Base-by-base conservation (phyloP, 2,329 filamentous ascomycete species). In the Venturiaceae sp. region DNA sequence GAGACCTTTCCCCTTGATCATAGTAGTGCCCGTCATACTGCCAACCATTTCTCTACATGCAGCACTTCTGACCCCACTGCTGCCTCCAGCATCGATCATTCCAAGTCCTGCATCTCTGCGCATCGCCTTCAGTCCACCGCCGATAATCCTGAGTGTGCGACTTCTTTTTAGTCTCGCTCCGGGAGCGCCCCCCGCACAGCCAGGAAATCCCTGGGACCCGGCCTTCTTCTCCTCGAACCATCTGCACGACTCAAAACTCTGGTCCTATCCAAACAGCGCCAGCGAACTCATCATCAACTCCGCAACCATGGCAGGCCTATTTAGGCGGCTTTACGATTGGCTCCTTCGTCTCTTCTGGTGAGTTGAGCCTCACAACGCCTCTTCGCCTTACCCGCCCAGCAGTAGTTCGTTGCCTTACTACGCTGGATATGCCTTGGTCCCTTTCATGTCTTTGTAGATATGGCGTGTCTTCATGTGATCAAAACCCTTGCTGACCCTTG, bases 251-350 rank as follows among this genome's bases (percentile, higher is more conserved):
- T 57, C 55, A 47, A 53, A 39, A 34, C 30, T 34, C 55, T 57
- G 55, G 41, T 50, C 44, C 26, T 52, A 30, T 34, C 9, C 30
- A 23, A 47, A 26, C 39, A 46, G 55, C 55, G 55, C 55, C 55
- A 33, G 33, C 19, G 11, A 14, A 32, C 32, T 30, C 52, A 34
- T 37, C 52, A 34, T n/a, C 52, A 23, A 19, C 52, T 28, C 52
- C 14, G 30, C 39, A 39, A 53, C 64, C 75, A 97, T 97, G 92
- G 88, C 90, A 68, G 88, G 90, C 67, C 78, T 99, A 72, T 95
- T 99, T 75, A 88, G 87, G 71, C 87, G 86, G 77, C 86, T 99
- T 74, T 97, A 97, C 80, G 94, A 97, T 83, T 97, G 92, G 92
- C 81, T 97, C 73, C 79, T 99, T 77, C 87, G 92, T 80, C 88